Percentiles rank a stretch among this genome's conserved stretches.
Evolutionary conservation across 805 yeast genomes (phyloP).

Genomic region (Wickerhamiella allomyrinae): DNA sequence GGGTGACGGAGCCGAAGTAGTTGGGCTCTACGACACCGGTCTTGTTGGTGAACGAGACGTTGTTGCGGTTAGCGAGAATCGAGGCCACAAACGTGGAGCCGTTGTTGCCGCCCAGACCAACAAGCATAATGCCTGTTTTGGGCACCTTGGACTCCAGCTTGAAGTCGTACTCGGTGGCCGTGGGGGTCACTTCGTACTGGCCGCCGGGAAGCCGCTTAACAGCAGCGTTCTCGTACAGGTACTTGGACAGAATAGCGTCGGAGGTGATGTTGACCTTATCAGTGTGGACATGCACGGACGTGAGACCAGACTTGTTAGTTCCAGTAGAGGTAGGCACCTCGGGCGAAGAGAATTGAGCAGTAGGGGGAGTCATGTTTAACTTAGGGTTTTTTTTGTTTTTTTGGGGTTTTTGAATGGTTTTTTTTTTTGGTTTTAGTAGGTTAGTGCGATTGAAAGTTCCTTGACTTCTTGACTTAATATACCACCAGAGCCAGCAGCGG

Average conservation of each 20-base stretch:
- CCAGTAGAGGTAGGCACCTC: constrained; percentile 21
- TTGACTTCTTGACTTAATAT: constrained; percentile 36
- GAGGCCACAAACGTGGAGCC: constrained; percentile 87
- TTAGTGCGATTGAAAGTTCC: constrained; percentile 22
- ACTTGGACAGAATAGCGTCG: constrained; percentile 39
- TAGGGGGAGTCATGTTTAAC: constrained; percentile 14
- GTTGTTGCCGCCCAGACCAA: constrained; percentile 93
- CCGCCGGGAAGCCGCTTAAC: constrained; percentile 42
- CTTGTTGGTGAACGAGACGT: constrained; percentile 66
- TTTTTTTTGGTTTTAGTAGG: constrained; percentile 16
- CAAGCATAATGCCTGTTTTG: constrained; percentile 76
- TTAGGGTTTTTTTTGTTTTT: constrained; percentile 4
- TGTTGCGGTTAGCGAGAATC: constrained; percentile 68
- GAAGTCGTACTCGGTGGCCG: constrained; percentile 62
- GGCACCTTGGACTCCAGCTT: constrained; percentile 71
- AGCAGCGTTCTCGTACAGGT: constrained; percentile 60
- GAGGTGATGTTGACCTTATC: constrained; percentile 38
- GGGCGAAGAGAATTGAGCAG: constrained; percentile 13
- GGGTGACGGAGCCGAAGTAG: constrained; percentile 91
- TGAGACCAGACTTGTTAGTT: constrained; percentile 26
- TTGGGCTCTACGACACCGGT: constrained; percentile 64
- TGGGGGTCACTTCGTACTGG: constrained; percentile 51
- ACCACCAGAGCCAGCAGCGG: constrained; percentile 31
- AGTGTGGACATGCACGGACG: constrained; percentile 41
- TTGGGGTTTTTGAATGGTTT: constrained; percentile 15